Conservation (phyloP, 352 stramenopile genomes). For the Globisporangium uncinulatum region DNA sequence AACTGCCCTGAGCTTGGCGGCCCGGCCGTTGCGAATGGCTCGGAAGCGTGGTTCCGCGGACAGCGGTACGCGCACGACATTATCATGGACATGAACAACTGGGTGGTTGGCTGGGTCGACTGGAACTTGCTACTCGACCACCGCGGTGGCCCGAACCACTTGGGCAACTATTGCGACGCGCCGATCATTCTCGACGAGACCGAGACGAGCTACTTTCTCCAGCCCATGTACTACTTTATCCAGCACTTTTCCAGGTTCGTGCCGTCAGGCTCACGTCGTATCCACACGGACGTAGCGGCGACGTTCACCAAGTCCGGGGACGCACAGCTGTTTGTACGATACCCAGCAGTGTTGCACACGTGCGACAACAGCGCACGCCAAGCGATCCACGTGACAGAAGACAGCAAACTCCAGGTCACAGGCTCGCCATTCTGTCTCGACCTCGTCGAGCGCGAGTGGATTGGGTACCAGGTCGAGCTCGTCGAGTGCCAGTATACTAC, state of each 20-base stretch:
- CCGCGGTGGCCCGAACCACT: conserved; percentile 86
- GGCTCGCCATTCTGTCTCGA: conserved; percentile 60
- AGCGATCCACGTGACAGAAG: conserved; percentile 39
- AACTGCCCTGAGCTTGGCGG: conserved; percentile 54
- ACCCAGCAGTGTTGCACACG: conserved; percentile 46
- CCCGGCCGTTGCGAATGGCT: conserved; percentile 31
- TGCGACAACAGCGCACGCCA: conserved; percentile 73
- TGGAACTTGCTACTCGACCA: conserved; percentile 91
- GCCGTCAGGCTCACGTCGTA: conserved; percentile 60
- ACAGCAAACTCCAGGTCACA: conserved; percentile 69
- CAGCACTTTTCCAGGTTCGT: conserved; percentile 89
- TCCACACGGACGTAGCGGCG: conserved; percentile 43
- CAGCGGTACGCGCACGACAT: conserved; percentile 90
- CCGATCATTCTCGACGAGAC: conserved; percentile 74
- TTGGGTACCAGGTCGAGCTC: conserved; percentile 53
- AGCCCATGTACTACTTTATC: conserved; percentile 91
- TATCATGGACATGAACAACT: conserved; percentile 87
- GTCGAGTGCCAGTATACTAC: conserved; percentile 64
- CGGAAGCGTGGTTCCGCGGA: conserved; percentile 74
- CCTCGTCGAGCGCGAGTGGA: conserved; percentile 30
- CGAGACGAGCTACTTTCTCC: conserved; percentile 61
- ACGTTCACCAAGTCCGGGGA: conserved; percentile 54
- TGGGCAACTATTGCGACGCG: conserved; percentile 69
- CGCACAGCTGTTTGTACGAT: conserved; percentile 50
- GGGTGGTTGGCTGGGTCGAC: conserved; percentile 86